These are phyloP conservation scores for Teratosphaeriaceae sp. DNA, from an alignment of 2,329 filamentous ascomycete species.

Conservation along the genomic window DNA sequence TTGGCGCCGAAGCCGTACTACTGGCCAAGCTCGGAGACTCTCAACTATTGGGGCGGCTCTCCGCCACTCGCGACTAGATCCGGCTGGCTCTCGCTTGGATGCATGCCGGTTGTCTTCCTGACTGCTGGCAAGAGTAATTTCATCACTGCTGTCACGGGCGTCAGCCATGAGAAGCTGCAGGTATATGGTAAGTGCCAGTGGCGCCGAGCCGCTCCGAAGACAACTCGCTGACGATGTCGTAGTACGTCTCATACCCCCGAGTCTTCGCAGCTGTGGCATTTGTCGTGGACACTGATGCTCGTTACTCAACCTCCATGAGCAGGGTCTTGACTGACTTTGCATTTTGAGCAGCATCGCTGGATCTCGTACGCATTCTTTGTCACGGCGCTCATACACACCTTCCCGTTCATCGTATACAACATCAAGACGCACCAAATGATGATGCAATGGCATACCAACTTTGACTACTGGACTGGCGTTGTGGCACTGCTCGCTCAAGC, in stretches of 20 bases:
- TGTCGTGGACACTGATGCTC: no score
- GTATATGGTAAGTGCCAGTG: no score
- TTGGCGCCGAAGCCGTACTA: constrained; percentile 46
- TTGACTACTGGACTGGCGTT: constrained; percentile 52
- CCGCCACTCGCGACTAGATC: constrained; percentile 48
- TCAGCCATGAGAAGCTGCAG: constrained; percentile 53
- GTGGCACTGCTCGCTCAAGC: constrained; percentile 48
- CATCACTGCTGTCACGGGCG: constrained; percentile 48
- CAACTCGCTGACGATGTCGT: no score
- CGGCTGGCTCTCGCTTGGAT: constrained; percentile 47
- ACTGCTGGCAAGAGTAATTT: constrained; percentile 45
- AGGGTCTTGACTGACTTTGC: no score
- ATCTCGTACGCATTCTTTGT: constrained; percentile 51
- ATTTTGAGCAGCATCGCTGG: constrained; percentile 51
- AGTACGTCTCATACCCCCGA: no score
- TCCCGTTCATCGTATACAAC: constrained; percentile 53
- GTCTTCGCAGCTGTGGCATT: no score
- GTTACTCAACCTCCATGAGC: no score
- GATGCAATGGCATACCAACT: constrained; percentile 37
- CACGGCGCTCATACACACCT: constrained; percentile 52
- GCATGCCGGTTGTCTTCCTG: constrained; percentile 45
- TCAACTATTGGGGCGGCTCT: constrained; percentile 41
- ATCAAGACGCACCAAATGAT: constrained; percentile 44
- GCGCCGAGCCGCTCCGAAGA: no score
- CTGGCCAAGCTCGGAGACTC: constrained; percentile 40